Evolutionary conservation across 352 stramenopile genomes (phyloP).

Genomic region (Peronospora farinosa): DNA sequence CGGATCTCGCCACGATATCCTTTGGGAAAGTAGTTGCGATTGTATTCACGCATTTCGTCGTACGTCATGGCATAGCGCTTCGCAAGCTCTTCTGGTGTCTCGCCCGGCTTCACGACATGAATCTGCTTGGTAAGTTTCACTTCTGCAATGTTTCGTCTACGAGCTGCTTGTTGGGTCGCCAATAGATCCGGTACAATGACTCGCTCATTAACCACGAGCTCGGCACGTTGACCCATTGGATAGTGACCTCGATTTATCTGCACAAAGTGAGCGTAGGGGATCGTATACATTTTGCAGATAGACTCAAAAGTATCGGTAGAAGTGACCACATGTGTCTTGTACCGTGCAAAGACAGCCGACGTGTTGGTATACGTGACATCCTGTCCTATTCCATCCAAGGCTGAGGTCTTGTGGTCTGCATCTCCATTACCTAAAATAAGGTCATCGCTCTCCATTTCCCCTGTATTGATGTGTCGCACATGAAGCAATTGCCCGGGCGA

Average conservation of each 20-base stretch:
- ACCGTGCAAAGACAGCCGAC: constrained; percentile 51
- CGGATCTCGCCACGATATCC: constrained; percentile 77
- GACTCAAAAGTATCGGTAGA: constrained; percentile 63
- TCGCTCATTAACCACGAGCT: constrained; percentile 49
- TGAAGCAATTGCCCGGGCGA: constrained; percentile 70
- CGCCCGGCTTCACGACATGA: constrained; percentile 61
- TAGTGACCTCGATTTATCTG: constrained; percentile 76
- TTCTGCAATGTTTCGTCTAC: constrained; percentile 64
- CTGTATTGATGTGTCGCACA: constrained; percentile 72
- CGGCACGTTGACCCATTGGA: constrained; percentile 52
- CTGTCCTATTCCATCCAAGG: neutral
- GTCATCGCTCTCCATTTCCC: constrained; percentile 46
- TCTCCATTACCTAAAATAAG: constrained; percentile 4
- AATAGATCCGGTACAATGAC: constrained; percentile 75
- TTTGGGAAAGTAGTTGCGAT: constrained; percentile 83
- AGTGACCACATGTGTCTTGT: constrained; percentile 58
- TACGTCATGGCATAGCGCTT: constrained; percentile 72
- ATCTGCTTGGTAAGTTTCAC: constrained; percentile 86
- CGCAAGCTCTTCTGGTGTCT: constrained; percentile 64
- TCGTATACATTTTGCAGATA: constrained; percentile 54
- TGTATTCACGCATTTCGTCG: constrained; percentile 80
- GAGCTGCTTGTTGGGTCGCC: constrained; percentile 43
- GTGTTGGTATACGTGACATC: constrained; percentile 29
- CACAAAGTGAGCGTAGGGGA: constrained; percentile 64
- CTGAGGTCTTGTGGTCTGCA: constrained; percentile 9